Conservation (phyloP, 495 filamentous ascomycete species). For the Penicillium canariense region DNA sequence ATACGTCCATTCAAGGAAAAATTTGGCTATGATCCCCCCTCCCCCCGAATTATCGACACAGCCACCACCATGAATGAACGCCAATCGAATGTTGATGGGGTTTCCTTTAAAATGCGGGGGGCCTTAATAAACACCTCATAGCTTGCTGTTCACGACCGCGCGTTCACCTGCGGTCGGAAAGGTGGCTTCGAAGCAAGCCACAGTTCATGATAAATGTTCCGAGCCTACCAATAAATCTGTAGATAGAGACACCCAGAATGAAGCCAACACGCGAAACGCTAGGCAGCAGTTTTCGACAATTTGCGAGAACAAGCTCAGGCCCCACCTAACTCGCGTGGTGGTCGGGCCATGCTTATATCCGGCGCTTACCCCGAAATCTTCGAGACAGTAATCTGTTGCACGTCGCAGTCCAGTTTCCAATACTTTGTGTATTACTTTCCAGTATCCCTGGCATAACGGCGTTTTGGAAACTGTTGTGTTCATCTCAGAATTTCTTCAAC, state of each 20-base stretch:
- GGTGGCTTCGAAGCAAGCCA: too few relatives aligned
- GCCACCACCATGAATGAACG: not conserved
- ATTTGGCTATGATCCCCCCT: too few relatives aligned
- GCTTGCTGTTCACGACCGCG: not conserved
- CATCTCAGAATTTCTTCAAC: not conserved
- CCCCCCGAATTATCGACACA: not conserved
- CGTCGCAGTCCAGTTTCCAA: not conserved
- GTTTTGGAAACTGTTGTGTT: not conserved
- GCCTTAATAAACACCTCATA: too few relatives aligned
- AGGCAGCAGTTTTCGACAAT: constrained; percentile 1
- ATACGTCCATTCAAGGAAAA: not conserved
- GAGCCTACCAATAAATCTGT: not conserved
- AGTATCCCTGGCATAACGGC: not conserved
- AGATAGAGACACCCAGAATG: not conserved
- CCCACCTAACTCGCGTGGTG: not conserved
- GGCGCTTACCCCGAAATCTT: not conserved
- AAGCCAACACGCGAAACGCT: not conserved
- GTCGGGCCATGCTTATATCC: not conserved
- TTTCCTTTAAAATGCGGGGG: too few relatives aligned
- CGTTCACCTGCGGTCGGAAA: too few relatives aligned
- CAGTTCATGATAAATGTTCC: too few relatives aligned
- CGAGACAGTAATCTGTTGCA: not conserved
- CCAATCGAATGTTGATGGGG: too few relatives aligned
- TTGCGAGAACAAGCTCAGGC: not conserved
- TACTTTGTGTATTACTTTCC: not conserved